Evolutionary conservation across 2,329 filamentous ascomycete species (phyloP), one percentile per base, ranked within the genome.

Genomic region (Pseudopyricularia javanii): DNA sequence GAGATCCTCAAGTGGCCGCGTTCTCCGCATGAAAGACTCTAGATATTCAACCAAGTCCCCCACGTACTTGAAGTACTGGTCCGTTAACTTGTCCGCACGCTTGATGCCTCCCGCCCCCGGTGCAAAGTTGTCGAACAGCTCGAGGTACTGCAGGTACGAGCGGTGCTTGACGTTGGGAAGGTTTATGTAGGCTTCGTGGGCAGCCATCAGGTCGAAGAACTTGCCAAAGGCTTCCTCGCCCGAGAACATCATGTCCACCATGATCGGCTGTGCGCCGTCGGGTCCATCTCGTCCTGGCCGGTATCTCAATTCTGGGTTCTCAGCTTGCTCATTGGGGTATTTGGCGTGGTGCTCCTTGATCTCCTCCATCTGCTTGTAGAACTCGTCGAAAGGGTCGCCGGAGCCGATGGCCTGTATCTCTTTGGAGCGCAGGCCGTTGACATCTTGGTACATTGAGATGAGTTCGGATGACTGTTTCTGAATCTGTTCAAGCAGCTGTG

Each of bases 221-320:
- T 89, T 86, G 45, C 93, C 93, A 62, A 86, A 96, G 0, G 85
- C 86, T 67, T 98, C 93, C 68, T 98, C 94, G 56, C 93, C 93
- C 0, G 90, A 95, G 68, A 98, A 98, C 74, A 97, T 86, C 54
- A 82, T 82, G 63, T 97, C 91, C 49, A 96, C 84, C 51, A 91
- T 81, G 45, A 80, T 81, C 4, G 78, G 75, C 53, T 79, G 68
- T 1, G 76, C 72, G 45, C 82, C 82, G 12, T 76, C 78, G 43
- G 76, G 72, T 17, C 50, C 50, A 30, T 40, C 33, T 54, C 78
- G 80, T 63, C 82, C 77, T 47, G 70, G 78, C 66, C 90, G 89
- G 73, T 98, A 98, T 34, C 91, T 87, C 59, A 85, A 82, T 70
- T 98, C 94, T 14, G 95, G 82, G 61, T 97, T 96, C 68, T 98